phyloP scores from a whole-genome alignment of 1,139 yeast genomes.

The Diutina mesorugosa region DNA sequence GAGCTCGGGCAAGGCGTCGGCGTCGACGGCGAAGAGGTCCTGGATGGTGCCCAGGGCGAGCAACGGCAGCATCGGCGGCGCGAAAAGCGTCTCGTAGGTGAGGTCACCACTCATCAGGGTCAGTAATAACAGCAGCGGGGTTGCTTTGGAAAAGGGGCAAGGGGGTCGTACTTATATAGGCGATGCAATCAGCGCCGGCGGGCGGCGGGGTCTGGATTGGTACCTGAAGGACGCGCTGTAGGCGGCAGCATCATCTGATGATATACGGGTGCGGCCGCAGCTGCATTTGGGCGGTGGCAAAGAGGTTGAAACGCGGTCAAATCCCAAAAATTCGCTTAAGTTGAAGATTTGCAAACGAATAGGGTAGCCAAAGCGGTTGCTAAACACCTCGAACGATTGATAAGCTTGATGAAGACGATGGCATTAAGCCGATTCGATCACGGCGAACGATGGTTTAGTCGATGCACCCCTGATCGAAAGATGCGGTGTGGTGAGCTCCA shows the following conservation, averaged over 20 bases:
- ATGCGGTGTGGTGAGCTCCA: neutral
- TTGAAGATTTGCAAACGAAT: too few relatives aligned
- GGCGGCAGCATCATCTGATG: neutral
- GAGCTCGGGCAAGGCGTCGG: neutral
- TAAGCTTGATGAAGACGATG: too few relatives aligned
- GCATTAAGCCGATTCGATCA: too few relatives aligned
- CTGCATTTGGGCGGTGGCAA: neutral
- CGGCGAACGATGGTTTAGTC: neutral
- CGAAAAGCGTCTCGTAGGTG: neutral
- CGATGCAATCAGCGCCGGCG: neutral
- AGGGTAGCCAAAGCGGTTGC: too few relatives aligned
- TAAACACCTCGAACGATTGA: too few relatives aligned
- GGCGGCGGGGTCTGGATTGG: neutral
- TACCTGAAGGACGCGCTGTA: neutral
- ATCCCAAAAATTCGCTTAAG: too few relatives aligned
- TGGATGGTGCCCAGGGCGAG: neutral
- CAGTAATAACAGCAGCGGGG: neutral
- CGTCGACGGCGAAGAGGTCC: neutral
- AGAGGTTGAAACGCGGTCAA: neutral
- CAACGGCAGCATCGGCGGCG: neutral
- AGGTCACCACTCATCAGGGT: neutral
- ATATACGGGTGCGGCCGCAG: neutral
- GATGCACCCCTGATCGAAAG: neutral
- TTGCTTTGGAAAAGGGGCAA: neutral
- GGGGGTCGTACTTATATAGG: neutral